phyloP scores from a whole-genome alignment of 257 asterid species.

The Forsythia suspensa region DNA sequence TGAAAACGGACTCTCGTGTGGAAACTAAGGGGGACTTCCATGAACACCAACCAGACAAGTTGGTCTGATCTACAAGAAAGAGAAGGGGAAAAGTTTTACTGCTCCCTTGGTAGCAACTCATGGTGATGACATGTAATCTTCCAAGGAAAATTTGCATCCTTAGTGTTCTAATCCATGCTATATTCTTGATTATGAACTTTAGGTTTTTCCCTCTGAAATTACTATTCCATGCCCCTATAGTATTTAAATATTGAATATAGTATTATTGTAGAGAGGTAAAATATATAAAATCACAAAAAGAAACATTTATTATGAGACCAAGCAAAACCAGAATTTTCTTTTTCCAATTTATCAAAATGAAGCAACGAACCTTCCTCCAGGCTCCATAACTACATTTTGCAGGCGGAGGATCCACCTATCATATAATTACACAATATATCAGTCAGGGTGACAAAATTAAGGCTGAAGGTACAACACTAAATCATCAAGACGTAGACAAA shows the following conservation, averaged over 20 bases:
- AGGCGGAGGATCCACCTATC: slow-evolving; percentile 63
- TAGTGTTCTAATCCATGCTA: neutral
- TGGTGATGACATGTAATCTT: neutral
- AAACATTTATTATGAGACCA: neutral
- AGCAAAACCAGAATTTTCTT: neutral
- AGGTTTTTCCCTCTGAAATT: neutral
- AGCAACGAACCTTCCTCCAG: slow-evolving; percentile 59
- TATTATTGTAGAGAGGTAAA: neutral
- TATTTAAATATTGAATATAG: neutral
- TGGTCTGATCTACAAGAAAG: neutral
- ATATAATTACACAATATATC: slow-evolving; percentile 20
- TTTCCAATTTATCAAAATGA: neutral
- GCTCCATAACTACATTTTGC: slow-evolving; percentile 48
- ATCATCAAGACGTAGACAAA: neutral
- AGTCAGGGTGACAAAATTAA: slow-evolving; percentile 4
- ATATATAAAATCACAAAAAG: neutral
- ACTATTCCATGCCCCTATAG: neutral
- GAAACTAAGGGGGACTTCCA: neutral
- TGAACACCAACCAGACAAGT: neutral
- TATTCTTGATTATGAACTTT: neutral
- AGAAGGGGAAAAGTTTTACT: neutral
- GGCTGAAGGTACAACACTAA: neutral
- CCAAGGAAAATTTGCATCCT: neutral
- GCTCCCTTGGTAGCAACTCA: neutral
- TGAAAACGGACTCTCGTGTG: neutral